These are phyloP conservation scores for Musa troglodytarum DNA, from an alignment of 176 grass and related monocot genomes.

Conservation along the genomic window DNA sequence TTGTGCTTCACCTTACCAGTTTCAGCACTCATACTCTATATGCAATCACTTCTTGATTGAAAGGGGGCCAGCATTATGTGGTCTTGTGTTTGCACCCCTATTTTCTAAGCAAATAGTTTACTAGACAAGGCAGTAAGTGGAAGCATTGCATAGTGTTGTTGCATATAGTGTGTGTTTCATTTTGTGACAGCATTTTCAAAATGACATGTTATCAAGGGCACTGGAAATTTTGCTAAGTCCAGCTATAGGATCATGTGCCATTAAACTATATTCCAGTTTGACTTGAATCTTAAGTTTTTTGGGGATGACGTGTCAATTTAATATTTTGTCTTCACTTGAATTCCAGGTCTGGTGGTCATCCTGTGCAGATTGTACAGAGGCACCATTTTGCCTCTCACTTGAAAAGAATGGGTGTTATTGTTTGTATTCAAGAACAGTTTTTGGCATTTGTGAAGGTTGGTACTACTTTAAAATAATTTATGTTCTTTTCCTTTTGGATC, in stretches of 20 bases:
- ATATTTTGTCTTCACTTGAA: background rate
- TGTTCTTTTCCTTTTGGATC: background rate
- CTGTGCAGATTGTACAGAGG: slow-evolving; percentile 90
- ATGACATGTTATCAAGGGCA: background rate
- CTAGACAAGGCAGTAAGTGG: background rate
- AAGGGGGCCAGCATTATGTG: background rate
- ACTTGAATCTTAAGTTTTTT: no score
- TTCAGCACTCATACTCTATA: background rate
- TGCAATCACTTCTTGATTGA: background rate
- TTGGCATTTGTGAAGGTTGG: slow-evolving; percentile 84
- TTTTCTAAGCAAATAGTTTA: background rate
- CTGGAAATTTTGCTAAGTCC: background rate
- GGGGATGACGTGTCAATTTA: no score
- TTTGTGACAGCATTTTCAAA: background rate
- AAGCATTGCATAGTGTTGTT: background rate
- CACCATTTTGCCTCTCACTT: slow-evolving; percentile 99
- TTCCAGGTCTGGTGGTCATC: slow-evolving; percentile 75
- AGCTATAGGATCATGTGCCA: background rate
- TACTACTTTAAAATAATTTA: slow-evolving; percentile 5
- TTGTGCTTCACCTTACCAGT: background rate
- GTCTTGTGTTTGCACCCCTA: background rate
- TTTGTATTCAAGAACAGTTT: slow-evolving; percentile 83
- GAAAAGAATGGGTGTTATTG: slow-evolving; percentile 97
- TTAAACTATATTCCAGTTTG: background rate
- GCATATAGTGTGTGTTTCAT: background rate